Evolutionary conservation across 1,284 basidiomycete species (phyloP), one percentile per base, ranked within the genome.

Genomic region (Rhodotorula sp.): DNA sequence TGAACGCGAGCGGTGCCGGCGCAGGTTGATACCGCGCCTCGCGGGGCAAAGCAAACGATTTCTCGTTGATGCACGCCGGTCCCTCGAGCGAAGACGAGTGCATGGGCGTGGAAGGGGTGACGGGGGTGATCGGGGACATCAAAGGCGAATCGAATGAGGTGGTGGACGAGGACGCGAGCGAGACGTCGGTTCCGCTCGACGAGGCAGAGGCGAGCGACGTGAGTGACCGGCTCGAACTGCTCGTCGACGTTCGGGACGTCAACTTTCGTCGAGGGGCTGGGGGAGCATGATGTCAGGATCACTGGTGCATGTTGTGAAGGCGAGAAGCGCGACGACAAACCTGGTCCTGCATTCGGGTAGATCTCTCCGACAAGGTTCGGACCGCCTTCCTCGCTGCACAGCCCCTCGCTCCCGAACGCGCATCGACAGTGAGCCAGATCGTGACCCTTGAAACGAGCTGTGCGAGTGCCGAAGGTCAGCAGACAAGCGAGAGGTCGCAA

Each of bases 371-470:
- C 45, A 28, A 71, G 50, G 21, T 58, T 68, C 8, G 60, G 60
- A 5, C 70, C 70, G 8, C 70, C 70, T 38, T 71, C 70, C 45
- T 71, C 70, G n/a, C 60, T 62, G 60, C 70, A 71, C 15, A 71
- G 45, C 15, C 70, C 70, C 10, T 71, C 70, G n/a, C 66, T 55
- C 21, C 65, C 52, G 60, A 71, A 71, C n/a, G 70, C 59, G 38
- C 70, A 71, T 14, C 67, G 59, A 14, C 64, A 67, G 7, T 66
- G 56, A 0, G 63, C n/a, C 14, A 66, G 43, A 2, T 71, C 70
- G 57, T 71, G 70, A 2, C 66, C 66, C 31, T 65, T 64, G 64
- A 68, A 67, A 14, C 70, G 66, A 4, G 70, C 70, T 71, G 64
- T 16, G 14, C 5, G 15, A 8, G 23, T 54, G 58, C 5, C 19